Percentiles rank a stretch among this genome's conserved stretches.
These are phyloP conservation scores for Ogataea ganodermae DNA, from an alignment of 805 yeast genomes.

Conservation along the genomic window DNA sequence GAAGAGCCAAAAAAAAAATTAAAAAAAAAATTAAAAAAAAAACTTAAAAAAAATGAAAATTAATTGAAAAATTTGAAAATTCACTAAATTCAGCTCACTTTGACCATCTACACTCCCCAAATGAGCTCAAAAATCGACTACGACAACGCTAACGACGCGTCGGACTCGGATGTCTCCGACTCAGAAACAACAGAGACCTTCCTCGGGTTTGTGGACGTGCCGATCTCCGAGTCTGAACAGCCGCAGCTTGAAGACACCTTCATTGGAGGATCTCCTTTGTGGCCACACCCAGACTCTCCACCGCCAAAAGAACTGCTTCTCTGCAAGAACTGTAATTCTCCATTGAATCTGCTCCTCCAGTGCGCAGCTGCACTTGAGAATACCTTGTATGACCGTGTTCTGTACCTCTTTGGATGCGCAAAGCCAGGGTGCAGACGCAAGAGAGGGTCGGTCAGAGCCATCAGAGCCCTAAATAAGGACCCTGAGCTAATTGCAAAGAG, in stretches of 20 bases:
- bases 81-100: background rate
- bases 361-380: conserved; percentile 78
- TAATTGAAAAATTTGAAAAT: background rate
- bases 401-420: conserved; percentile 79
- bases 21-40: background rate
- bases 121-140: background rate
- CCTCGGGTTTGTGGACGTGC: conserved; percentile 67
- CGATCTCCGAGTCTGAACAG: conserved; percentile 48
- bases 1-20: background rate
- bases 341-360: conserved; percentile 72
- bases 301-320: conserved; percentile 55
- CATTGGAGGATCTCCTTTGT: conserved; percentile 76
- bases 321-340: conserved; percentile 67
- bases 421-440: conserved; percentile 64
- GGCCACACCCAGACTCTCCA: conserved; percentile 63
- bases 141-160: background rate
- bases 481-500: conserved; percentile 46
- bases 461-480: conserved; percentile 74
- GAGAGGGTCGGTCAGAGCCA: conserved; percentile 69
- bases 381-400: conserved; percentile 72
- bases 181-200: conserved; percentile 32
- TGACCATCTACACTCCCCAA: background rate
- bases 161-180: conserved; percentile 18
- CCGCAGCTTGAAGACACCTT: conserved; percentile 66
- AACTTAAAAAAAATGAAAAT: background rate